Percentiles rank a stretch among this genome's conserved stretches.
Evolutionary conservation across 2,329 filamentous ascomycete genomes (phyloP).

Genomic region (Fusarium fracticaudum): DNA sequence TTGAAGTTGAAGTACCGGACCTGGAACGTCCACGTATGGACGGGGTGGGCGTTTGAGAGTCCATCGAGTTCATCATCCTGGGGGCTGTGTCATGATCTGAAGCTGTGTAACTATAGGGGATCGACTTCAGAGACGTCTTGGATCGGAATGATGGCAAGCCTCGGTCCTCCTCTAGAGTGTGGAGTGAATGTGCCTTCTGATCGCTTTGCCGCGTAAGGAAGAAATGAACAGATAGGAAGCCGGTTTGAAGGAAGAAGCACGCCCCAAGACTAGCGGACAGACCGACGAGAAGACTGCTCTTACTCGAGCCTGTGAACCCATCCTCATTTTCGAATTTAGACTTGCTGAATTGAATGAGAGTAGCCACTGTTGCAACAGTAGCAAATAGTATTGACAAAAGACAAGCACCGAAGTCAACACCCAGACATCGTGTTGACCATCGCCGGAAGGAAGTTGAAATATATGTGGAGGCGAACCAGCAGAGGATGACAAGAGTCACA

Average conservation of each 20-base stretch:
- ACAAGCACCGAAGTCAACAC: conserved; percentile 41
- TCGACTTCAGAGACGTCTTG: conserved; percentile 55
- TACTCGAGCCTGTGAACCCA: conserved; percentile 17
- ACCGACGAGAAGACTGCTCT: conserved; percentile 53
- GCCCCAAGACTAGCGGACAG: conserved; percentile 57
- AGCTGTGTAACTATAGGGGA: conserved; percentile 61
- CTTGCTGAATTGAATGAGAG: conserved; percentile 52
- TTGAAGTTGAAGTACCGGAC: conserved; percentile 38
- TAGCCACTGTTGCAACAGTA: conserved; percentile 55
- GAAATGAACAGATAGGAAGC: conserved; percentile 59
- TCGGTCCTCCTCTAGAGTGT: conserved; percentile 37
- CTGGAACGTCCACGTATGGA: conserved; percentile 49
- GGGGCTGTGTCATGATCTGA: conserved; percentile 46
- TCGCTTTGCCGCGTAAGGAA: conserved; percentile 47
- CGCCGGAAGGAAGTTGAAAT: conserved; percentile 31
- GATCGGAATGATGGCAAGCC: conserved; percentile 38
- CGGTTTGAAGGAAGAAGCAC: conserved; percentile 58
- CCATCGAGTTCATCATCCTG: conserved; percentile 48
- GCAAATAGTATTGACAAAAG: conserved; percentile 56
- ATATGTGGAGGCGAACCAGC: conserved; percentile 49
- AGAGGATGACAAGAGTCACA: conserved; percentile 39
- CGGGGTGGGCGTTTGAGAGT: conserved; percentile 54
- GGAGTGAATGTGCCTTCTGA: conserved; percentile 31
- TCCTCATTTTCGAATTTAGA: conserved; percentile 25
- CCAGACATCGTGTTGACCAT: conserved; percentile 38